phyloP scores from a whole-genome alignment of 768 basidiomycete species.

The Pleurotus tuoliensis region DNA sequence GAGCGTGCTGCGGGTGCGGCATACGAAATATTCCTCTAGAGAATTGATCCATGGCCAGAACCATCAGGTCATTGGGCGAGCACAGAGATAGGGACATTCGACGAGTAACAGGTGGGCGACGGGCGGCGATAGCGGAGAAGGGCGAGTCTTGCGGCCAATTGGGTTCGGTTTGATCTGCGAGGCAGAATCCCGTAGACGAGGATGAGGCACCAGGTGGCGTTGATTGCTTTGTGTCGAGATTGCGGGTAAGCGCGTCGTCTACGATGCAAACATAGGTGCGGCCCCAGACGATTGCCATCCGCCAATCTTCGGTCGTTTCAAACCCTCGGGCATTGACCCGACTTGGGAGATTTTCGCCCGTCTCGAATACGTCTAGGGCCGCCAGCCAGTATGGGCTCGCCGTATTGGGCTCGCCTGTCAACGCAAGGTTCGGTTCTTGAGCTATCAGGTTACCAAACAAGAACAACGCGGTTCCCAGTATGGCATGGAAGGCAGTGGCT shows the following conservation, averaged over 20 bases:
- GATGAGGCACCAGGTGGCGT: background rate
- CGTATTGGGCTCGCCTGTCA: conserved; percentile 49
- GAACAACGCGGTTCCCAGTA: conserved; percentile 62
- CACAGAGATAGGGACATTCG: conserved; percentile 41
- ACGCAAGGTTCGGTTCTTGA: conserved; percentile 43
- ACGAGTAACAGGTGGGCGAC: conserved; percentile 45
- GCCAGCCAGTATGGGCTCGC: conserved; percentile 60
- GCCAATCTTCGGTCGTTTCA: conserved; percentile 54
- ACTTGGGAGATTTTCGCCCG: conserved; percentile 57
- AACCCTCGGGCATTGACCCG: conserved; percentile 30
- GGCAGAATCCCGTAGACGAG: background rate
- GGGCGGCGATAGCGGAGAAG: conserved; percentile 44
- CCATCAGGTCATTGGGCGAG: conserved; percentile 47
- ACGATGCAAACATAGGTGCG: conserved; percentile 60
- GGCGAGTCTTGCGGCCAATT: conserved; percentile 50
- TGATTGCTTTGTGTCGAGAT: conserved; percentile 15
- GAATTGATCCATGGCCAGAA: conserved; percentile 67
- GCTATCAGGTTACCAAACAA: conserved; percentile 60
- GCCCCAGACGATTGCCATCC: conserved; percentile 65
- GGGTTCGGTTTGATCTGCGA: conserved; percentile 33
- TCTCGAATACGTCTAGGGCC: conserved; percentile 70
- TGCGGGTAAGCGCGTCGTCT: conserved; percentile 41
- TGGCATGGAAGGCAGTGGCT: conserved; percentile 62
- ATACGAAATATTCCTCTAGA: conserved; percentile 68
- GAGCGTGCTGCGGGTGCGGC: conserved; percentile 44